phyloP scores from a whole-genome alignment of 768 basidiomycete species.

The Leccinum longicurvipes region DNA sequence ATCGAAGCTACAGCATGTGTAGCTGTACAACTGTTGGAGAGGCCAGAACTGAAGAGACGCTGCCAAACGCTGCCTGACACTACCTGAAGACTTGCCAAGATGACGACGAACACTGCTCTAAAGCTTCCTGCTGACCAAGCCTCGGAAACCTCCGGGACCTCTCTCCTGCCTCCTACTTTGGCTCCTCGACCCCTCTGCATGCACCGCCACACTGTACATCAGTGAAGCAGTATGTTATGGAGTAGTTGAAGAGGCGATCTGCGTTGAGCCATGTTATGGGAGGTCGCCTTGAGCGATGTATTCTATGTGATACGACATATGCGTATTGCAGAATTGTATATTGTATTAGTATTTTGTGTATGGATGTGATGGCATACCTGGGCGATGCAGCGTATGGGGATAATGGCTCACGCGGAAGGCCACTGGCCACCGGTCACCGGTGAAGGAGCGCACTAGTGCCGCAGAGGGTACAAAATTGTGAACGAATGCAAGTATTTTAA shows the following conservation, averaged over 20 bases:
- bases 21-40: conserved; percentile 69
- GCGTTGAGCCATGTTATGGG: conserved; percentile 55
- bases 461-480: not conserved
- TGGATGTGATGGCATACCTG: not conserved
- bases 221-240: conserved; percentile 65
- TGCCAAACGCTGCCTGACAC: no score
- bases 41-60: no score
- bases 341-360: conserved; percentile 21
- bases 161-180: no score
- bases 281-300: conserved; percentile 27
- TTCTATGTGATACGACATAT: not conserved
- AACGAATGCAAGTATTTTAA: conserved; percentile 10
- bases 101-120: no score
- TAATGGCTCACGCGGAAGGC: not conserved
- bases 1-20: conserved; percentile 51
- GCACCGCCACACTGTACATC: no score
- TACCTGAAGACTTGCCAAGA: no score
- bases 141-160: no score
- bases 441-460: conserved; percentile 15
- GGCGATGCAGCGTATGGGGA: not conserved
- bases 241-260: conserved; percentile 62
- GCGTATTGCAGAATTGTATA: conserved; percentile 10
- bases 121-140: no score
- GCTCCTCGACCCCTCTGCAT: no score
- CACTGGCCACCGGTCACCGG: no score